Evolutionary conservation across 768 basidiomycete genomes (phyloP).

Genomic region (Cantharellus anzutake): DNA sequence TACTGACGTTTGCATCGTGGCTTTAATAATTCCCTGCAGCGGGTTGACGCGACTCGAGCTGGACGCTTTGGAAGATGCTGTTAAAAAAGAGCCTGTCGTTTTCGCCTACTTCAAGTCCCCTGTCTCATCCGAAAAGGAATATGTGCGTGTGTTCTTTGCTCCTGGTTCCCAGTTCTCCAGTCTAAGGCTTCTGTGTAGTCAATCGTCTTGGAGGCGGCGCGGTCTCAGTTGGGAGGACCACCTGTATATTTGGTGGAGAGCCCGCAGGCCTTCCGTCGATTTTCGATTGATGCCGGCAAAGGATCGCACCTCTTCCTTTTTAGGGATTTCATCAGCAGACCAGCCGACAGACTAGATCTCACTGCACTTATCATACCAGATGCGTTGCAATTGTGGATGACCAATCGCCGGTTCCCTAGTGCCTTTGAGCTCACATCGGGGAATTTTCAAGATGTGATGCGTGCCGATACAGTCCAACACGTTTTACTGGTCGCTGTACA

Average conservation of each 20-base stretch:
- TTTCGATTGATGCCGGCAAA: too few species aligned
- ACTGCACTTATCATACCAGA: not conserved
- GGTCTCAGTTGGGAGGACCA: too few species aligned
- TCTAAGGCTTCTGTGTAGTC: too few species aligned
- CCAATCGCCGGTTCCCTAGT: constrained; percentile 52
- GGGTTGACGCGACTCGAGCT: constrained; percentile 21
- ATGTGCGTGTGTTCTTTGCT: not conserved
- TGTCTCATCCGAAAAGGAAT: constrained; percentile 17
- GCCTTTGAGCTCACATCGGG: constrained; percentile 55
- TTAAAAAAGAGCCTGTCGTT: constrained; percentile 30
- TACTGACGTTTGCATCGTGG: not conserved
- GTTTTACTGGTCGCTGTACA: constrained; percentile 48
- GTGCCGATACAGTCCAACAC: constrained; percentile 42
- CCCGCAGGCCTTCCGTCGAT: too few species aligned
- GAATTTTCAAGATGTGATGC: constrained; percentile 76
- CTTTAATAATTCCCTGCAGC: constrained; percentile 12
- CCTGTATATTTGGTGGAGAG: too few species aligned
- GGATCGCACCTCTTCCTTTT: too few species aligned
- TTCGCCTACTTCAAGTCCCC: constrained; percentile 34
- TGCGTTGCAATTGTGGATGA: constrained; percentile 31
- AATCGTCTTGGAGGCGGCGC: too few species aligned
- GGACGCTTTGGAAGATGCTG: constrained; percentile 22
- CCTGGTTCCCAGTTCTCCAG: too few species aligned
- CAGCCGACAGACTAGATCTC: constrained; percentile 3
- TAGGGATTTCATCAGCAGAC: not conserved